Evolutionary conservation across 2,329 filamentous ascomycete genomes (phyloP).

Genomic region (Zymoseptoria ardabiliae): DNA sequence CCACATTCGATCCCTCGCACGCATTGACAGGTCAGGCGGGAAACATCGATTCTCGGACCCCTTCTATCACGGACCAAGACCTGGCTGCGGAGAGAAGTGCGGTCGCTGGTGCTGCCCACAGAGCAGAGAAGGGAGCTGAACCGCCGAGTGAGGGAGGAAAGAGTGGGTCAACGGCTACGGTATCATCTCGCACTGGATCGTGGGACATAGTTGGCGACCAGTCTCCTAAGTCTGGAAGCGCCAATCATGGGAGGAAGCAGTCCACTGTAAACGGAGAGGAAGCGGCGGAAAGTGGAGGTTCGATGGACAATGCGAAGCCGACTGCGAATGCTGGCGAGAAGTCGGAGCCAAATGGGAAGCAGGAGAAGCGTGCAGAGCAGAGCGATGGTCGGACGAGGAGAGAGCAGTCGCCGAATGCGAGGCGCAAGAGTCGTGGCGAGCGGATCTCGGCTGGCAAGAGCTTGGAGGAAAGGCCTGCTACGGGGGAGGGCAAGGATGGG

Average conservation of each 20-base stretch:
- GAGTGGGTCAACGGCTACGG: not conserved
- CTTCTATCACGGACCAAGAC: not conserved
- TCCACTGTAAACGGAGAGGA: not conserved
- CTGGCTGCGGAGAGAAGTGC: not conserved
- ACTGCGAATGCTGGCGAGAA: not conserved
- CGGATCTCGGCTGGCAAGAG: not conserved
- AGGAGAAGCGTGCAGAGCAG: not conserved
- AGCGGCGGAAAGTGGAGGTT: not conserved
- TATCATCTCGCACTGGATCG: not conserved
- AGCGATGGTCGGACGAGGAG: not conserved
- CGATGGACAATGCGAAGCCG: not conserved
- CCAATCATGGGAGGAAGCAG: not conserved
- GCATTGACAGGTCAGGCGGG: not conserved
- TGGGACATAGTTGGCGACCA: not conserved
- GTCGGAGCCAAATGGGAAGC: not conserved
- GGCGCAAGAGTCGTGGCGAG: not conserved
- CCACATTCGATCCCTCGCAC: not conserved
- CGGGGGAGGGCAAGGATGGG: not conserved
- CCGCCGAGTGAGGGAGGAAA: not conserved
- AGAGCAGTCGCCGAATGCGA: not conserved
- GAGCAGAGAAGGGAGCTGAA: not conserved
- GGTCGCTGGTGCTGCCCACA: not conserved
- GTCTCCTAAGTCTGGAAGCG: not conserved
- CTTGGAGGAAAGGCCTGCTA: not conserved
- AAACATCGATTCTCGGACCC: not conserved